phyloP scores from a whole-genome alignment of 345 rosid genomes.

The Sisymbrium altissimum region DNA sequence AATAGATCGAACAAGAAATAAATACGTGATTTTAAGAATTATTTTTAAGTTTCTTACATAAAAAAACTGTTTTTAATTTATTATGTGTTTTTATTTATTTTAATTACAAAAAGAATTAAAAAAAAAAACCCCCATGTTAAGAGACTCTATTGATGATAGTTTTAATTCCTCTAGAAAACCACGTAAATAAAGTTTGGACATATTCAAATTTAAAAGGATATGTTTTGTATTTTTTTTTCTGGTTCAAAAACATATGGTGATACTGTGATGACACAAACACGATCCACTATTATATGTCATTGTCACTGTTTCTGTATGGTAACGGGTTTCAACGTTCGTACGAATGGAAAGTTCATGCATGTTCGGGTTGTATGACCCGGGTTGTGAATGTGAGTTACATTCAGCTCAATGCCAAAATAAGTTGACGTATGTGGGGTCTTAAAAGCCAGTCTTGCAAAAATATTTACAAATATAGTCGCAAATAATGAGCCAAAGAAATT shows the following conservation, averaged over 20 bases:
- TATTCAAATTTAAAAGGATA: background rate
- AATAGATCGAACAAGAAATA: no score
- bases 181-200: no score
- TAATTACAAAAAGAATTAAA: no score
- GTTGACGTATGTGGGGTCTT: background rate
- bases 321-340: background rate
- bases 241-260: background rate
- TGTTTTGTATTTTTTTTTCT: background rate
- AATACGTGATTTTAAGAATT: no score
- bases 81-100: no score
- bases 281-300: no score
- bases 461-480: background rate
- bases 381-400: conserved; percentile 12
- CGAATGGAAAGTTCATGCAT: background rate
- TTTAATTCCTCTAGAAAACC: no score
- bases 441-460: background rate
- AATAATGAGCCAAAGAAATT: background rate
- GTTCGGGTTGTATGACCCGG: background rate
- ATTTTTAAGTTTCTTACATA: no score
- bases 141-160: no score
- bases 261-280: background rate
- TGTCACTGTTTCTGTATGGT: background rate
- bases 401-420: background rate
- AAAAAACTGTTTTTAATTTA: no score
- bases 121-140: no score